These are phyloP conservation scores for Fraxinus cuspidata DNA, from an alignment of 257 asterid species.

Conservation along the genomic window DNA sequence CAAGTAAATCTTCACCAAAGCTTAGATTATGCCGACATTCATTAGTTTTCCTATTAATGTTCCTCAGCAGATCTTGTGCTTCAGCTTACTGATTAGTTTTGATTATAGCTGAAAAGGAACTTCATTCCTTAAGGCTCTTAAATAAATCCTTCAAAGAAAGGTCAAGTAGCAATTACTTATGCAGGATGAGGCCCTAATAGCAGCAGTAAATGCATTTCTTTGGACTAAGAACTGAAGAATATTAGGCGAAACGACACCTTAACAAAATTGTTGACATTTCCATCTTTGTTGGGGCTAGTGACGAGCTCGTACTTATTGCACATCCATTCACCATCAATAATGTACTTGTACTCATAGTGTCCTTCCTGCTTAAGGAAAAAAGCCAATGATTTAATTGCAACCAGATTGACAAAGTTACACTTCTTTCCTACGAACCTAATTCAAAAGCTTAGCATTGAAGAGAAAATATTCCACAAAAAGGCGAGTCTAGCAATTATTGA, in stretches of 20 bases:
- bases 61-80: neutral
- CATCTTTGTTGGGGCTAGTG: conserved; percentile 72
- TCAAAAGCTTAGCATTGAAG: neutral
- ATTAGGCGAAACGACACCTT: conserved; percentile 38
- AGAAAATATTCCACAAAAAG: neutral
- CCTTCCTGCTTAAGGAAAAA: conserved; percentile 68
- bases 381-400: neutral
- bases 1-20: neutral
- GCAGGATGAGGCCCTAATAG: neutral
- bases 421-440: neutral
- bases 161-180: neutral
- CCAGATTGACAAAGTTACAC: neutral
- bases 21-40: neutral
- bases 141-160: neutral
- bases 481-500: neutral
- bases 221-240: conserved; percentile 1
- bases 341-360: conserved; percentile 79
- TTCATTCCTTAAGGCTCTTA: neutral
- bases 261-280: conserved; percentile 84
- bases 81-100: neutral
- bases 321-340: conserved; percentile 81
- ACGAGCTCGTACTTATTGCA: conserved; percentile 57
- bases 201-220: neutral
- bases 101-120: neutral
- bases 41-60: neutral